phyloP scores from a whole-genome alignment of 441 rosid genomes.

The Bocquillonia castaneifolia region DNA sequence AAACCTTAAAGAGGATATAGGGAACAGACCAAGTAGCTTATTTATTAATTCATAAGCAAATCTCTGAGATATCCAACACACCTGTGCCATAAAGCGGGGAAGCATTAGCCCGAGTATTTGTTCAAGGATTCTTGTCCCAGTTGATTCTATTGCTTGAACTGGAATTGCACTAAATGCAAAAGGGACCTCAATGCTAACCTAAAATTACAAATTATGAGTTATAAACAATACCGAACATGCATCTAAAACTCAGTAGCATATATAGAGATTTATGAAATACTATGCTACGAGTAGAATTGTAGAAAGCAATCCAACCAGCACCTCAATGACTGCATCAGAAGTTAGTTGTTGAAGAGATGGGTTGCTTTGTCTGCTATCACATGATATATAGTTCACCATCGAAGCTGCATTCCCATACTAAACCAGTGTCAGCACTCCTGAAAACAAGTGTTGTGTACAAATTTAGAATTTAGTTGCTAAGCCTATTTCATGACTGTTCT shows the following conservation, averaged over 20 bases:
- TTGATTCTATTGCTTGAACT: conserved; percentile 62
- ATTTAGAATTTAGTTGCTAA: conserved; percentile 21
- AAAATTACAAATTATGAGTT: conserved; percentile 18
- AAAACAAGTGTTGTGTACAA: conserved; percentile 19
- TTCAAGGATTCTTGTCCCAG: conserved; percentile 74
- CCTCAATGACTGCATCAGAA: conserved; percentile 91
- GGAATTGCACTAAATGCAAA: conserved; percentile 70
- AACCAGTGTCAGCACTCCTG: conserved; percentile 37
- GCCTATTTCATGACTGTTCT: conserved; percentile 5
- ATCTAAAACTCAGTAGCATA: neutral
- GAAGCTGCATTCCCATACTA: conserved; percentile 72
- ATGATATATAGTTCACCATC: conserved; percentile 80
- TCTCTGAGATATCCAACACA: conserved; percentile 27
- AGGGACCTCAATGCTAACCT: conserved; percentile 82
- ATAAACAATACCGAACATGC: conserved; percentile 14
- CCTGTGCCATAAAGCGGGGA: conserved; percentile 93
- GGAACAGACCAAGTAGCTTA: neutral
- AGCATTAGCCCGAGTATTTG: conserved; percentile 81
- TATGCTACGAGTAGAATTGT: neutral
- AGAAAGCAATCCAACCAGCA: conserved; percentile 23
- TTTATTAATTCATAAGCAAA: conserved; percentile 13
- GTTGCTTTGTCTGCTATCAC: conserved; percentile 34
- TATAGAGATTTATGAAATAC: conserved; percentile 5
- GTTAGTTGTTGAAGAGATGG: conserved; percentile 57
- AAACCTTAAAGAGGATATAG: neutral